phyloP scores from a whole-genome alignment of 2,329 filamentous ascomycete species.

The Didymella sp. region DNA sequence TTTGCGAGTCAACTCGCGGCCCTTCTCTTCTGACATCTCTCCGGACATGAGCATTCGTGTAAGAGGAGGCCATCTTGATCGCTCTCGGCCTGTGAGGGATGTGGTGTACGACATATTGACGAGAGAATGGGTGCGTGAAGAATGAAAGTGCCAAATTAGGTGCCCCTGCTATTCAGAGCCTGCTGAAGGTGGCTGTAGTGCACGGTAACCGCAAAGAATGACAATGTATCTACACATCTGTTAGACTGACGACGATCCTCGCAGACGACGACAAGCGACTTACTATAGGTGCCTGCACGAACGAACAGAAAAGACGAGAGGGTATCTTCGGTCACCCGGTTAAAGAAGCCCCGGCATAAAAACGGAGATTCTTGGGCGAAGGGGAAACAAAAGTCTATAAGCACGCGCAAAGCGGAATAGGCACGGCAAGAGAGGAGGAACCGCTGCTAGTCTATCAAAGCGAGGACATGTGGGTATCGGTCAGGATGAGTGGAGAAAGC shows the following conservation, averaged over 20 bases:
- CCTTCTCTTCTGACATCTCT: constrained; percentile 77
- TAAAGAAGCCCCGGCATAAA: constrained; percentile 51
- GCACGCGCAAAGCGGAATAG: constrained; percentile 33
- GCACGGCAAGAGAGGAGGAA: constrained; percentile 26
- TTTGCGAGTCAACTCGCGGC: constrained; percentile 70
- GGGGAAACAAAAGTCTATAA: constrained; percentile 51
- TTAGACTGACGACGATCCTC: constrained; percentile 27
- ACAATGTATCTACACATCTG: constrained; percentile 37
- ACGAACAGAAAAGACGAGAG: constrained; percentile 44
- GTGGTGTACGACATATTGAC: constrained; percentile 43
- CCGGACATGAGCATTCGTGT: constrained; percentile 83
- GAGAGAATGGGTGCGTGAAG: constrained; percentile 10
- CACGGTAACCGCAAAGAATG: constrained; percentile 38
- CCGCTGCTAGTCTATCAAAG: constrained; percentile 38
- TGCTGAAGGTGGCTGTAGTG: constrained; percentile 47
- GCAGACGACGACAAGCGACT: constrained; percentile 25
- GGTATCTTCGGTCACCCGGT: constrained; percentile 40
- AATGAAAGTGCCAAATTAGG: constrained; percentile 30
- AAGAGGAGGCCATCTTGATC: constrained; percentile 81
- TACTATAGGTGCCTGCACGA: constrained; percentile 51
- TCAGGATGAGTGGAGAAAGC: constrained; percentile 39
- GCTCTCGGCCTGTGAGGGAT: constrained; percentile 60
- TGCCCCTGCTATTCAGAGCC: constrained; percentile 48
- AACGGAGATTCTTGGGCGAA: constrained; percentile 41
- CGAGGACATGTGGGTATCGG: constrained; percentile 37